These are phyloP conservation scores for Trichoderma sp. DNA, from an alignment of 2,329 filamentous ascomycete species.

Conservation along the genomic window DNA sequence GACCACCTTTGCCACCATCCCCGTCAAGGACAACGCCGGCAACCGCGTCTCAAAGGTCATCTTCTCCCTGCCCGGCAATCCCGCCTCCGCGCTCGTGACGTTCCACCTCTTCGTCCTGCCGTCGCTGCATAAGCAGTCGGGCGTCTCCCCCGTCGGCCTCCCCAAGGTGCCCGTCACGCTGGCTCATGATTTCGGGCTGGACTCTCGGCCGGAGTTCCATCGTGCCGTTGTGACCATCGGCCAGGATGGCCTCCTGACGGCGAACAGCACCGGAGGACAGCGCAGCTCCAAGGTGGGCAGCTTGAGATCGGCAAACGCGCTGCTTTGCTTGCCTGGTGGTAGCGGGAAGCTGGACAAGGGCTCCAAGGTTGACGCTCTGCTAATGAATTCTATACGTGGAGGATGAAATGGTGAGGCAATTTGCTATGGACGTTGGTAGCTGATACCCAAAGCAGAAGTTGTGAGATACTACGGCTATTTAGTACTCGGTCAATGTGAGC, in stretches of 20 bases:
- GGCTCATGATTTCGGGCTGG: slow-evolving; percentile 69
- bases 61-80: slow-evolving; percentile 91
- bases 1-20: slow-evolving; percentile 90
- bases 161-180: slow-evolving; percentile 69
- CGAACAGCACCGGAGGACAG: slow-evolving; percentile 83
- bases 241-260: slow-evolving; percentile 65
- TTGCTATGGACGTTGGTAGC: neutral
- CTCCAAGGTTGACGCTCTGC: slow-evolving; percentile 67
- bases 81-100: slow-evolving; percentile 87
- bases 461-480: neutral
- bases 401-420: neutral
- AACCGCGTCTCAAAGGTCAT: slow-evolving; percentile 64
- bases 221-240: slow-evolving; percentile 69
- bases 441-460: neutral
- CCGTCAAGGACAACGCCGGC: slow-evolving; percentile 58
- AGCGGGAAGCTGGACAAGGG: slow-evolving; percentile 66
- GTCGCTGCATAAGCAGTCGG: slow-evolving; percentile 72
- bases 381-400: slow-evolving; percentile 60
- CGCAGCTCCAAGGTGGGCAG: slow-evolving; percentile 87
- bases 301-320: slow-evolving; percentile 80
- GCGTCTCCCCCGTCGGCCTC: slow-evolving; percentile 64
- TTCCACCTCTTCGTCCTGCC: slow-evolving; percentile 94
- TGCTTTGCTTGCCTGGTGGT: slow-evolving; percentile 70
- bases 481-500: neutral
- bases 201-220: slow-evolving; percentile 86